Evolutionary conservation across 2,329 filamentous ascomycete genomes (phyloP), one percentile per base, ranked within the genome.

Genomic region (Penicillium sp.): DNA sequence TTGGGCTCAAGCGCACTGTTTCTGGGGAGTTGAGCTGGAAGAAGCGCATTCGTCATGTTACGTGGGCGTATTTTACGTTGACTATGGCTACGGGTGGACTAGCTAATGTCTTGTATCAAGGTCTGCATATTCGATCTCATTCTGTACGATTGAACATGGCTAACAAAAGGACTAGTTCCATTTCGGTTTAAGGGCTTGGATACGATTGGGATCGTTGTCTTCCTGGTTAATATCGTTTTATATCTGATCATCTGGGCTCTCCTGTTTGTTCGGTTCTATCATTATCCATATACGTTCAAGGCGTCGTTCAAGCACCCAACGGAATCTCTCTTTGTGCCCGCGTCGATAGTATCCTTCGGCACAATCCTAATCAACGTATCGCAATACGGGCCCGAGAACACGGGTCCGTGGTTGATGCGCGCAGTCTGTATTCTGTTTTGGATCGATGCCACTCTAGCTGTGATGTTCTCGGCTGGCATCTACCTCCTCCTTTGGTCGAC

Each of bases 61-160:
- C 85, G 1, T 93, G 90, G 90, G 91, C 89, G 0, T 93, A 87
- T 81, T 93, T 92, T 67, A 90, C 89, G 17, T 77, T 86, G 73
- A 86, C 84, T 1, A 87, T 86, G 83, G 83, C 83, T 2, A 86
- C 83, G 0, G 83, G 83, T 6, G 83, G 83, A 0, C 76, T 86
- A 58, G 84, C 85, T 6, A 87, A 86, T 71, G 83, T 85, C 6
- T 65, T 87, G 25, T 80, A 84, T 66, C 71, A 73, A 50, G 75
- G 87, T 88, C 77, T 8, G 46, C 31, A 46, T 53, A 62, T 76
- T 73, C 15, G 27, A 9, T 13, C 5, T 49, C 2, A n/a, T 12
- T 25, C 17, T 29, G 8, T 29, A 19, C 13, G 19, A 12, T 21
- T 42, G 38, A 15, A 25, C 21, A 17, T 29, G 31, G 38, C 56